Conservation (phyloP, 2,329 filamentous ascomycete genomes). For the Geosmithia flava region DNA sequence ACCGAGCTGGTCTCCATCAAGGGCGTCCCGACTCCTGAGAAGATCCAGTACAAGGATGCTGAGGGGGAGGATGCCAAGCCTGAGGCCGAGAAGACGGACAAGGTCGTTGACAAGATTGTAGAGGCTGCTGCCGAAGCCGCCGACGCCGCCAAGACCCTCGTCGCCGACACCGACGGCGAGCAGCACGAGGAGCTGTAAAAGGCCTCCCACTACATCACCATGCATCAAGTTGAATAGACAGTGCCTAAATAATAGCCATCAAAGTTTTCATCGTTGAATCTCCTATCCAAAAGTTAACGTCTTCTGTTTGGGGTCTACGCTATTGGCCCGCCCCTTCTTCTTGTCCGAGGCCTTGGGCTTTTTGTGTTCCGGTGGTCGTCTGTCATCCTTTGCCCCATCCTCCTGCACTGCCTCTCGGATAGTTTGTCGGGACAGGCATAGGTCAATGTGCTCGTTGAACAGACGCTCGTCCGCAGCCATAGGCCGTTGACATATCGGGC, state of each 20-base stretch:
- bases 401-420: constrained; percentile 73
- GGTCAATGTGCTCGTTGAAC: constrained; percentile 89
- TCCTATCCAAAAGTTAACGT: constrained; percentile 37
- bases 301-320: constrained; percentile 33
- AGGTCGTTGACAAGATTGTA: constrained; percentile 30
- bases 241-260: not conserved
- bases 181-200: constrained; percentile 47
- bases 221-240: not conserved
- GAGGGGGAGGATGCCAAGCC: constrained; percentile 9
- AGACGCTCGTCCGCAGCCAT: constrained; percentile 61
- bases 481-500: constrained; percentile 73
- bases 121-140: constrained; percentile 32
- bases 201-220: not conserved
- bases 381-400: constrained; percentile 14
- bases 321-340: constrained; percentile 22
- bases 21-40: constrained; percentile 45
- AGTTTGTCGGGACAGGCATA: constrained; percentile 73
- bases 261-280: not conserved
- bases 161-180: constrained; percentile 41
- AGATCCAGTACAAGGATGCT: constrained; percentile 16
- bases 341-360: constrained; percentile 19
- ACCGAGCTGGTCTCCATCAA: constrained; percentile 79
- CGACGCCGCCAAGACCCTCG: constrained; percentile 36
- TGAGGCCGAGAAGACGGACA: constrained; percentile 11
- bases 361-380: constrained; percentile 20